Conservation (phyloP, 2,329 filamentous ascomycete genomes). For the Rutstroemia sydowiana region DNA sequence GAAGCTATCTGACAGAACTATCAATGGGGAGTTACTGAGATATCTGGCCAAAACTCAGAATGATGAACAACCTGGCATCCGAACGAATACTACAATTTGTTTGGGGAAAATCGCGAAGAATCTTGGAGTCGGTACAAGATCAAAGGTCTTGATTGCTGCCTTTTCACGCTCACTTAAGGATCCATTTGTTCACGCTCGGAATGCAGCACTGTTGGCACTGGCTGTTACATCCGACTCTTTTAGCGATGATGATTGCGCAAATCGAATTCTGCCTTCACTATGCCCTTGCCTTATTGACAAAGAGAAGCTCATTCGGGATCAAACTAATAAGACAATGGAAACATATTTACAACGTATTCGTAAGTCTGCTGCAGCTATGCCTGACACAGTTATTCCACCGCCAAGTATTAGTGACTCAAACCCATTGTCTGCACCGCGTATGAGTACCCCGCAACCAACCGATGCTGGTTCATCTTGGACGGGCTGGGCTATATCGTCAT, state of each 20-base stretch:
- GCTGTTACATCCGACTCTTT: constrained; percentile 82
- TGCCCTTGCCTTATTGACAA: constrained; percentile 86
- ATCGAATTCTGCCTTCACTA: constrained; percentile 73
- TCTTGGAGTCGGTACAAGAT: constrained; percentile 66
- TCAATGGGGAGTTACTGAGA: constrained; percentile 87
- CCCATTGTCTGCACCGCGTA: constrained; percentile 52
- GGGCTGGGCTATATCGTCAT: constrained; percentile 97
- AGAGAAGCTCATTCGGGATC: constrained; percentile 88
- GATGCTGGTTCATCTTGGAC: constrained; percentile 67
- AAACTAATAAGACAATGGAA: constrained; percentile 84
- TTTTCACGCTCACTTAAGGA: constrained; percentile 86
- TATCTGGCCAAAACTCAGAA: constrained; percentile 94
- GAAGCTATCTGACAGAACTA: constrained; percentile 84
- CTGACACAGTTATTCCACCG: constrained; percentile 70
- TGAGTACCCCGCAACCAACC: constrained; percentile 68
- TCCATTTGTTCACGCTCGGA: constrained; percentile 89
- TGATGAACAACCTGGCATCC: constrained; percentile 92
- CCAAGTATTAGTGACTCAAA: constrained; percentile 41
- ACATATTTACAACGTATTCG: constrained; percentile 75
- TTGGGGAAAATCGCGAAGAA: constrained; percentile 93
- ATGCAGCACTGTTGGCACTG: constrained; percentile 79
- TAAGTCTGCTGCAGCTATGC: constrained; percentile 69
- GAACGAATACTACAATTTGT: constrained; percentile 97
- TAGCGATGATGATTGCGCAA: constrained; percentile 80
- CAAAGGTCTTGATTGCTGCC: constrained; percentile 87